Base-by-base conservation (phyloP, 2,329 filamentous ascomycete genomes). In the Cladosporium austrohemisphaericum region DNA sequence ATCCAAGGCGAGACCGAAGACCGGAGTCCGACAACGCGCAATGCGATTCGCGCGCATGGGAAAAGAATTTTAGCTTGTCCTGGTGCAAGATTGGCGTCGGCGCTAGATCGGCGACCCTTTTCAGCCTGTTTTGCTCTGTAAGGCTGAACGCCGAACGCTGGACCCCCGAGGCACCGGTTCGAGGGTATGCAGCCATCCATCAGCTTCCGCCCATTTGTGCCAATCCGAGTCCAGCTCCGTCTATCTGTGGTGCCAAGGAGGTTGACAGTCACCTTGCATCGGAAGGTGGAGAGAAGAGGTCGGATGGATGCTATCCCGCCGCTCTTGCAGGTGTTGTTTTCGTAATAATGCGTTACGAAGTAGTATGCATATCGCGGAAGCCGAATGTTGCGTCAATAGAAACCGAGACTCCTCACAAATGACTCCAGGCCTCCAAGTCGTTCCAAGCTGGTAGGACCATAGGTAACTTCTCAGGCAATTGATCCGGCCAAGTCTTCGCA, bases 361-460 rank as follows among this genome's bases (percentile, higher is more conserved):
- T n/a, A n/a, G n/a, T n/a, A n/a, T n/a, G n/a, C n/a, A n/a, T n/a
- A n/a, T n/a, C n/a, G n/a, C n/a, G n/a, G n/a, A n/a, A n/a, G n/a
- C n/a, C n/a, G n/a, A n/a, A n/a, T n/a, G n/a, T n/a, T n/a, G n/a
- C n/a, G n/a, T n/a, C n/a, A n/a, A n/a, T n/a, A n/a, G n/a, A n/a
- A n/a, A n/a, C n/a, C n/a, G n/a, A 38, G 11, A 9, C n/a, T 7
- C 18, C 22, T 45, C n/a, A 45, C 29, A 35, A 36, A 14, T 37
- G 16, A 18, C 36, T 41, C 61, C 61, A 64, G 14, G 58, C 60
- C 8, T 56, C 45, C 20, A 52, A 50, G 33, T 74, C 67, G 28
- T 71, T 68, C 78, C 79, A 84, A 2, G 64, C 57, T 8, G 81
- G 80, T 51, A 81, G 72, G 4, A 79, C 69, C 59, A 73, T 71